Base-by-base conservation (phyloP, 805 yeast genomes). In the Saccharomycopsis javanensis region DNA sequence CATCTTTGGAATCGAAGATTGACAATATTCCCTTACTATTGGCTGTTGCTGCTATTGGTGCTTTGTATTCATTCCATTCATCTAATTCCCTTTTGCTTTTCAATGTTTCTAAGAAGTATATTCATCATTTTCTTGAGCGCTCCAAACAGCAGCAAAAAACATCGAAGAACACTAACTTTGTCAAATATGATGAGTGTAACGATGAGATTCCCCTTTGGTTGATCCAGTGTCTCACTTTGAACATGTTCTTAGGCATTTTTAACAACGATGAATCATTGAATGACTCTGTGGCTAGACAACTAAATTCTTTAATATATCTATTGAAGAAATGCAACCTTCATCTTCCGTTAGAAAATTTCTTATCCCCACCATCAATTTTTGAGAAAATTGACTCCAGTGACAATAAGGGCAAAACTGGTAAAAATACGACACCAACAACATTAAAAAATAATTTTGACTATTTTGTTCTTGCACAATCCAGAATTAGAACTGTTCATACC, bases 1-100 rank as follows among this genome's bases (percentile, higher is more conserved):
- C 88, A 20, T 79, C 78, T 53, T 75, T 80, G 60, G 70, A 72
- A 52, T 76, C 74, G 71, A 77, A 67, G 66, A 77, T 69, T 68
- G 82, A 67, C 68, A 82, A 66, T 72, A 75, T 66, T 55, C 91
- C 96, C 1, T 74, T 91, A 51, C 67, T 88, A 5, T 72, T 90
- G 56, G 81, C 95, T 2, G 86, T 90, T 79, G 86, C 94, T 1
- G 85, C 96, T 15, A 80, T 91, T 58, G 98, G 98, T 48, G 96
- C 97, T 0, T 75, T 91, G 23, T 88, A 87, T 65, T 81, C 88
- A 0, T 88, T 86, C 70, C 90, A 86, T 65, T 86, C 89, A 33
- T 72, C 83, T 37, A 87, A 87, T 66, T 87, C 96, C 0, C 75
- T 85, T 64, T 73, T 86, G 8, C 69, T 86, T 58, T 85, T 84